Evolutionary conservation across 1,284 basidiomycete species (phyloP), one percentile per base, ranked within the genome.

Genomic region (Ustilago hordei): DNA sequence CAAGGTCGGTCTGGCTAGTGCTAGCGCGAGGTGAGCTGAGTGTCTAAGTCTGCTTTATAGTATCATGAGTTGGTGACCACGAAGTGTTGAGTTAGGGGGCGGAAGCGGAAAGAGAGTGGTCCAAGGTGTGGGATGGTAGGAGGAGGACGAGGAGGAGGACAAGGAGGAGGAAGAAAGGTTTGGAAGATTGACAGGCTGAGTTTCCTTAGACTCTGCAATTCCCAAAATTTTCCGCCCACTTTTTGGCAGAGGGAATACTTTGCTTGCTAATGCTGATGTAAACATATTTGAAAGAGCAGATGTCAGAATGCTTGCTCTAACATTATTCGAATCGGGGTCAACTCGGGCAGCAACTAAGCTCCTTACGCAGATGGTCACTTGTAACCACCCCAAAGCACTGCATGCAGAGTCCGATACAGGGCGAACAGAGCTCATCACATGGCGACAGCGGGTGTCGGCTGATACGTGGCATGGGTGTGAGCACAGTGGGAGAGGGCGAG

Each of bases 201-300:
- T 71, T 64, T 15, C 48, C 39, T 47, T 9, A 19, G 8, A 38
- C n/a, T 36, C 43, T 52, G 62, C 58, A 55, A 23, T 38, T 52
- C 61, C 70, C 70, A 73, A 73, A 73, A 64, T 73, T 73, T 73
- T 73, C 70, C 54, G 55, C 55, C 23, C 41, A 28, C 19, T 61
- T 64, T 63, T 50, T 50, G 23, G 13, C 48, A 11, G 35, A 53
- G 35, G 62, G 64, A 55, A 66, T 59, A n/a, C 15, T 34, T n/a
- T 36, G 64, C 56, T 72, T 38, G 67, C 69, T 72, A 67, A 72
- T 45, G 59, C 45, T 28, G 34, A 15, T 23, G 43, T 45, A 45
- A 41, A 45, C 1, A 8, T 9, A 8, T 0, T 8, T 5, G 8
- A 2, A 9, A 45, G n/a, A 19, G 2, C 11, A 19, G 23, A 28